Base-by-base conservation (phyloP, 495 filamentous ascomycete species). In the Aspergillus carlsbadensis region DNA sequence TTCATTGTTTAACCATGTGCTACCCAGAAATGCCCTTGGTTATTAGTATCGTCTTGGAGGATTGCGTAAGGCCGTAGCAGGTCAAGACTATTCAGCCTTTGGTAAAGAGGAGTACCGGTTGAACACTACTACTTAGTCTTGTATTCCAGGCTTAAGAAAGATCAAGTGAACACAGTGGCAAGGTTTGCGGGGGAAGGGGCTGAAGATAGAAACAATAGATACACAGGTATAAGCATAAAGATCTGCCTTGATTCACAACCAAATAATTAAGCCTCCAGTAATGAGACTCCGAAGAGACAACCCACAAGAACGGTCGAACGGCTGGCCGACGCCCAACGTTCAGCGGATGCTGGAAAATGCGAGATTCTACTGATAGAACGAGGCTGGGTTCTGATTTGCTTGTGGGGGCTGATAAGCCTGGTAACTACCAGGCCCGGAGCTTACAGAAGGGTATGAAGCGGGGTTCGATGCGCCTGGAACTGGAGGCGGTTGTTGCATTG, bases 331-430 rank as follows among this genome's bases (percentile, higher is more conserved):
- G 49, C 22, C 35, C 49, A 52, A 36, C 37, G 36, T 42, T 37
- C 37, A 52, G 36, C 37, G 31, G 6, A 10, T 24, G 10, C 31
- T 18, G 10, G 10, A 18, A 21, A n/a, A 36, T 22, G 31, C 15
- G 31, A 21, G 20, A 10, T 14, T 47, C 64, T 66, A 78, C 65
- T 73, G 68, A 57, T 78, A 78, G 52, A 65, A 78, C 4, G 73
- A 75, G 52, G 70, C 67, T 5, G 76, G 76, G 54, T 77, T 78
- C 17, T 69, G 65, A 47, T 63, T 68, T 26, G 72, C 64, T 45
- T 68, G 66, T 17, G 78, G 59, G 18, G 75, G 69, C 47, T 78
- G 77, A 59, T 84, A 84, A 14, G 80, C 70, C 57, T 82, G 80
- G 60, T 85, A 85, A 29, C 71, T 72, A 10, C 62, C 68, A 33